phyloP scores from a whole-genome alignment of 108 stramenopile genomes.

The Chaetoceros tenuissimus region DNA sequence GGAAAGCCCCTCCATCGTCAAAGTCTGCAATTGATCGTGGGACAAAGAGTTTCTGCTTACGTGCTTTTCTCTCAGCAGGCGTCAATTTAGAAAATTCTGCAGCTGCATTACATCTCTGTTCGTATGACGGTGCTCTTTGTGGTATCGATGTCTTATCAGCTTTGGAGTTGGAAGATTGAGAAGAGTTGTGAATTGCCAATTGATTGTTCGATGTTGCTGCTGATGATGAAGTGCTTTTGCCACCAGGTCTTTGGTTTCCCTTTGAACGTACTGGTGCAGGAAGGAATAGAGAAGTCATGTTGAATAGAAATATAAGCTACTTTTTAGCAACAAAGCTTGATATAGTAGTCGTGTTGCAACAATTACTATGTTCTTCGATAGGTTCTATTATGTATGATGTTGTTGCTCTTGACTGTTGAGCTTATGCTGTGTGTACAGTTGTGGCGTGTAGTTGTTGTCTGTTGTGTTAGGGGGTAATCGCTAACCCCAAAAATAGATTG shows the following conservation, averaged over 20 bases:
- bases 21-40: constrained; percentile 87
- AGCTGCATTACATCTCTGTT: constrained; percentile 61
- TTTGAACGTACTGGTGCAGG: constrained; percentile 36
- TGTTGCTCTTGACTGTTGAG: too few relatives aligned
- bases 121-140: constrained; percentile 56
- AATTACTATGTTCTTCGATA: too few relatives aligned
- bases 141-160: not conserved
- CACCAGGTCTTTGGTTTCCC: constrained; percentile 18
- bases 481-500: too few relatives aligned
- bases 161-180: constrained; percentile 1
- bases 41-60: constrained; percentile 70
- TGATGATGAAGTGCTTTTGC: constrained; percentile 3
- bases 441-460: too few relatives aligned
- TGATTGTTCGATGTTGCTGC: not conserved
- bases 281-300: constrained; percentile 41
- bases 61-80: constrained; percentile 46
- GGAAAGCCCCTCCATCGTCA: constrained; percentile 97
- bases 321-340: too few relatives aligned
- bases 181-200: constrained; percentile 2
- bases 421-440: too few relatives aligned
- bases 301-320: too few relatives aligned
- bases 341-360: too few relatives aligned
- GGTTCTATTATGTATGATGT: too few relatives aligned
- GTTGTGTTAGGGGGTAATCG: too few relatives aligned
- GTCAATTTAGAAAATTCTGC: constrained; percentile 43